These are phyloP conservation scores for Plectosphaerella cucumerina DNA, from an alignment of 2,329 filamentous ascomycete species.

Conservation along the genomic window DNA sequence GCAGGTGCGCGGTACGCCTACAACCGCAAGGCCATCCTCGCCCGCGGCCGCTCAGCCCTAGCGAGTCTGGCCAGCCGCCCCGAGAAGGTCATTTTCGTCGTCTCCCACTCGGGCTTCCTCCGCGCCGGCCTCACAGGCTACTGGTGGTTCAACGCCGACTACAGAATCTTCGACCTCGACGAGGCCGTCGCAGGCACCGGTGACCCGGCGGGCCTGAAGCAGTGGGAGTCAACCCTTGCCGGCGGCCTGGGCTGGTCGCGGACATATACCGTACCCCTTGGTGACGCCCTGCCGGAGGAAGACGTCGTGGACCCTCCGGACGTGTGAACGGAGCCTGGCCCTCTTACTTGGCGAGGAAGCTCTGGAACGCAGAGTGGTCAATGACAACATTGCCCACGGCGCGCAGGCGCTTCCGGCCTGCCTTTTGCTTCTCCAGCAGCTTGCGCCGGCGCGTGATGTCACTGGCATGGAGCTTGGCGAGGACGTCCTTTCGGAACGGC, in stretches of 20 bases:
- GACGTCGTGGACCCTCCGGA: constrained; percentile 1
- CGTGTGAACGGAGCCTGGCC: not conserved
- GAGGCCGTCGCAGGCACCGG: constrained; percentile 17
- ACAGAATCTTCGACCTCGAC: constrained; percentile 55
- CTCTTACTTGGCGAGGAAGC: constrained; percentile 74
- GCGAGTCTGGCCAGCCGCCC: constrained; percentile 44
- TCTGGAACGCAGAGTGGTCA: constrained; percentile 92
- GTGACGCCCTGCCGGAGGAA: constrained; percentile 32
- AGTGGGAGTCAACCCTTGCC: constrained; percentile 36
- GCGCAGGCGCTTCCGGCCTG: constrained; percentile 82
- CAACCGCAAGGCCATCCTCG: constrained; percentile 46
- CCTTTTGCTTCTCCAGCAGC: constrained; percentile 93
- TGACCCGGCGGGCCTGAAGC: constrained; percentile 30
- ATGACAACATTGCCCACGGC: constrained; percentile 91
- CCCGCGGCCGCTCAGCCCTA: constrained; percentile 48
- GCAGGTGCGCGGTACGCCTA: constrained; percentile 45
- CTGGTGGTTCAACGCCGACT: constrained; percentile 60
- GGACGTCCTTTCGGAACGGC: constrained; percentile 91
- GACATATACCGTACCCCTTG: constrained; percentile 30
- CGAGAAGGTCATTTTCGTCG: constrained; percentile 60
- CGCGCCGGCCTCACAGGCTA: constrained; percentile 51
- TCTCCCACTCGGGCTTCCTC: constrained; percentile 62
- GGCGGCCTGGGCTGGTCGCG: constrained; percentile 32
- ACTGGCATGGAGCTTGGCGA: constrained; percentile 87
- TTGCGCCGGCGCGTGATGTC: constrained; percentile 82